Base-by-base conservation (phyloP, 495 filamentous ascomycete genomes). In the Hypoxylon crocopeplum region DNA sequence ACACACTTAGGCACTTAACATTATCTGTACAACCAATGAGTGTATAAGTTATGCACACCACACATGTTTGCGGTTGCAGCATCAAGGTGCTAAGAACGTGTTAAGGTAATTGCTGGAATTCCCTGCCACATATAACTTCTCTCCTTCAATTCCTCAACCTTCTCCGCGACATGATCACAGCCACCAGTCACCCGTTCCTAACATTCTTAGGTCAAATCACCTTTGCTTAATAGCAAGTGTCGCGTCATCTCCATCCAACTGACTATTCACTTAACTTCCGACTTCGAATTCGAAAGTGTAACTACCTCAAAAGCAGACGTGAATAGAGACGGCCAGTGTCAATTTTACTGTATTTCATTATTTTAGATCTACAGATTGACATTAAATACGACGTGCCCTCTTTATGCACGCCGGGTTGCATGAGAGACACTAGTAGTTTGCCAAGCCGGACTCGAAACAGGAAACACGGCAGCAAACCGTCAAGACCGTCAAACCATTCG, bases 401-500 rank as follows among this genome's bases (percentile, higher is more conserved):
- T 29, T 56, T 48, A 56, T 56, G 52, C 52, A 54, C 5, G 30
- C 17, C 32, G 15, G 19, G 30, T 48, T 13, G n/a, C n/a, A 34
- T 48, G 15, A 47, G 10, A 29, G 22, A 29, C n/a, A 15, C 20
- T 41, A 51, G 39, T 36, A 3, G 46, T 16, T 45, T 40, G 61
- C 61, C 61, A 64, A 64, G 55, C 44, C 42, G 34, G 33, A 40
- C 48, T 55, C 49, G 55, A 64, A 64, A 64, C 61, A 56, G 50
- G 55, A 59, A 64, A 64, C 54, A 45, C 42, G 37, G 30, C 48
- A 32, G 25, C 48, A 56, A 52, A 57, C 41, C n/a, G 44, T 27
- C 22, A 52, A 54, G 32, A 27, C 24, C 8, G 24, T 3, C 8
- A 27, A 3, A 8, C 24, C 8, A 27, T 27, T 27, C 24, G 24